A percentile compares a stretch with the other conserved stretches of the same genome.
These are phyloP conservation scores for Aspergillus brasiliensis DNA, from an alignment of 2,329 filamentous ascomycete species.

Conservation along the genomic window DNA sequence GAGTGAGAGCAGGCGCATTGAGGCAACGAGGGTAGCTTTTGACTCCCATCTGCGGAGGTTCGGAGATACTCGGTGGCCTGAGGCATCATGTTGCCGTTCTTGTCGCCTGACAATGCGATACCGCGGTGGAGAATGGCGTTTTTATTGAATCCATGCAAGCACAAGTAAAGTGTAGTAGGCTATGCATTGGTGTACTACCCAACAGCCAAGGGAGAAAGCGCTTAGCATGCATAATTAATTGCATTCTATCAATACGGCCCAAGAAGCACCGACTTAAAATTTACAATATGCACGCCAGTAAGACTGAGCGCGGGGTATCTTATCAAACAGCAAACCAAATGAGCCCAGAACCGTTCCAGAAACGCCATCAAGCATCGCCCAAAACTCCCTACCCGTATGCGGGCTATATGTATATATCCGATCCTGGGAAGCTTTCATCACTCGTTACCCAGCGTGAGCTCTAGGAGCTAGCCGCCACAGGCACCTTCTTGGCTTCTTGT, in stretches of 20 bases:
- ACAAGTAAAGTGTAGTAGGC: background rate
- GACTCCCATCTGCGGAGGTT: constrained; percentile 3
- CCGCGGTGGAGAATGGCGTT: too few species aligned
- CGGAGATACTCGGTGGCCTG: constrained; percentile 19
- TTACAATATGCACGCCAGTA: background rate
- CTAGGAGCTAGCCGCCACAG: constrained; percentile 20
- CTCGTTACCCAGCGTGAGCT: background rate
- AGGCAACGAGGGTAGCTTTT: constrained; percentile 5
- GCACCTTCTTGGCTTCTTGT: constrained; percentile 24
- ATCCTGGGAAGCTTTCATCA: background rate
- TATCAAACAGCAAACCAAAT: constrained; percentile 26
- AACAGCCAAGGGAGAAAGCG: background rate
- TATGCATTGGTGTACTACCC: background rate
- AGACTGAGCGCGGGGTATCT: constrained; percentile 31
- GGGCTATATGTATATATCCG: background rate
- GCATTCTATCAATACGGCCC: background rate
- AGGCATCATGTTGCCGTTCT: constrained; percentile 21
- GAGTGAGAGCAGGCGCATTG: constrained; percentile 7
- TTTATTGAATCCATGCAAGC: too few species aligned
- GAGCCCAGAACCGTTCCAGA: background rate
- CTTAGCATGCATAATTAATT: background rate
- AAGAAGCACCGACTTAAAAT: background rate
- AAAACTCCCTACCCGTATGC: background rate
- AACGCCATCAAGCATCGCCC: constrained; percentile 12
- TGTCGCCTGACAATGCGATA: background rate